Evolutionary conservation across 495 filamentous ascomycete genomes (phyloP).

Genomic region (Podospora bellae-mahoneyi): DNA sequence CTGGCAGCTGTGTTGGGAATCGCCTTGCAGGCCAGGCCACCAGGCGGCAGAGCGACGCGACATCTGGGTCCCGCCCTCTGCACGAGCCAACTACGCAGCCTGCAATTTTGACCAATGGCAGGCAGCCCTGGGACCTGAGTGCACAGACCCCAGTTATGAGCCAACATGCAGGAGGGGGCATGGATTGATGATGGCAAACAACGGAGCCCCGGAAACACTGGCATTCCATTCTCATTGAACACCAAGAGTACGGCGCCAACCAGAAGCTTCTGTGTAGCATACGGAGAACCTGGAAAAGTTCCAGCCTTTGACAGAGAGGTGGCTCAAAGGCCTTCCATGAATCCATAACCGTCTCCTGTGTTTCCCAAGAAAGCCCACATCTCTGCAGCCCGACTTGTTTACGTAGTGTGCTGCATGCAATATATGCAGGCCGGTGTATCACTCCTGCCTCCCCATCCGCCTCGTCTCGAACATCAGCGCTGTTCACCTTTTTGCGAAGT

Average conservation of each 20-base stretch:
- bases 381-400: not conserved
- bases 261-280: not conserved
- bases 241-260: not conserved
- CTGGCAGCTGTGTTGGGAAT: conserved; percentile 9
- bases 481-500: not conserved
- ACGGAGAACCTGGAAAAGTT: not conserved
- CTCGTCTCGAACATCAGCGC: not conserved
- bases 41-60: conserved; percentile 29
- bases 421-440: not conserved
- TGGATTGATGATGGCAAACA: not conserved
- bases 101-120: not conserved
- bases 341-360: not conserved
- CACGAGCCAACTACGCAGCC: conserved; percentile 13
- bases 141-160: not conserved
- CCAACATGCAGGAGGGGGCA: not conserved
- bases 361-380: not conserved
- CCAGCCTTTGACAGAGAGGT: not conserved
- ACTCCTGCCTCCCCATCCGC: not conserved
- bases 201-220: not conserved
- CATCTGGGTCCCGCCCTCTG: conserved; percentile 1
- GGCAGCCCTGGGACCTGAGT: not conserved
- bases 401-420: conserved; percentile 3
- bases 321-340: not conserved
- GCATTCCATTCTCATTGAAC: not conserved
- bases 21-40: conserved; percentile 11